Percentiles rank a stretch among this genome's conserved stretches.
Conservation (phyloP, 164 flowering plant species). For the Vitis rupestris region DNA sequence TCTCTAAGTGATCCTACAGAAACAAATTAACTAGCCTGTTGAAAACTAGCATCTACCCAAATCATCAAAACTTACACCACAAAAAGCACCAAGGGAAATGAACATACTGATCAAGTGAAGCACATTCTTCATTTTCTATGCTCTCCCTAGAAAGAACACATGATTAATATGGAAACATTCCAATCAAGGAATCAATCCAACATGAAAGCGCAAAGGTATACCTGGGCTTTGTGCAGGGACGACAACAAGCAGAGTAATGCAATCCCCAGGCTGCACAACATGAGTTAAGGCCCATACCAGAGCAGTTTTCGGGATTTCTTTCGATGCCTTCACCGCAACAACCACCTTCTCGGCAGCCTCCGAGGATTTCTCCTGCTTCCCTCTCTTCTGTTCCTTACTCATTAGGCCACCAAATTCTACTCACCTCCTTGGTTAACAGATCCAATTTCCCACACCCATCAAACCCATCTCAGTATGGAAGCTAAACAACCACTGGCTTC, state of each 20-base stretch:
- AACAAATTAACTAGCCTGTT: background rate
- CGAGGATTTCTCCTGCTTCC: slow-evolving; percentile 52
- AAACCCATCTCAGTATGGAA: background rate
- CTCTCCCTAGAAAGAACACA: background rate
- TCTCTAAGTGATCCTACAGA: background rate
- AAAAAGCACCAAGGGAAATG: background rate
- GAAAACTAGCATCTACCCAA: background rate
- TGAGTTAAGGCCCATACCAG: slow-evolving; percentile 96
- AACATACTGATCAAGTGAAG: background rate
- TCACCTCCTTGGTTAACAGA: slow-evolving; percentile 11
- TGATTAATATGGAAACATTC: background rate
- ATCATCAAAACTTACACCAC: background rate
- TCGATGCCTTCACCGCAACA: slow-evolving; percentile 93
- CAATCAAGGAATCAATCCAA: background rate
- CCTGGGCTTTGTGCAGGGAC: slow-evolving; percentile 79
- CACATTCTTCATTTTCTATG: background rate
- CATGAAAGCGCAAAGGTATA: slow-evolving; percentile 13
- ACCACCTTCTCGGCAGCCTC: slow-evolving; percentile 72
- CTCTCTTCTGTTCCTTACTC: slow-evolving; percentile 48
- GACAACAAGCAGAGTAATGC: slow-evolving; percentile 84
- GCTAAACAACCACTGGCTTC: background rate
- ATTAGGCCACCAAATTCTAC: slow-evolving; percentile 13
- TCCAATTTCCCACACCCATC: slow-evolving; percentile 17
- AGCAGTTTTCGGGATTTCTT: slow-evolving; percentile 84
- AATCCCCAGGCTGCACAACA: slow-evolving; percentile 95